Conservation (phyloP, 1,284 basidiomycete genomes). For the Irpex rosettiformis region DNA sequence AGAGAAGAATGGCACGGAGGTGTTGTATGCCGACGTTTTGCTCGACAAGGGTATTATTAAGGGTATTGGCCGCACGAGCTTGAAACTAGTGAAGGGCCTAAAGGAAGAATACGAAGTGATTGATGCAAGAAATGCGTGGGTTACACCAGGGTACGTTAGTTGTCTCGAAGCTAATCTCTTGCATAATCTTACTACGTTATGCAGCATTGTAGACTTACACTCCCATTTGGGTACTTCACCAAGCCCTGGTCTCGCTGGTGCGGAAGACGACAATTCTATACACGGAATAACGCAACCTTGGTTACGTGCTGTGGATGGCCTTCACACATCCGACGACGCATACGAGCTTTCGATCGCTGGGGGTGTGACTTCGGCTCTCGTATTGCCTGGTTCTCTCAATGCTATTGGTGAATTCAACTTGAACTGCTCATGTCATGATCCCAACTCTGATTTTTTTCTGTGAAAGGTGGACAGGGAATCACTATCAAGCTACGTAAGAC, state of each 20-base stretch:
- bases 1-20: constrained; percentile 29
- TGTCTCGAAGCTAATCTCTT: neutral
- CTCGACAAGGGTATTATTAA: constrained; percentile 37
- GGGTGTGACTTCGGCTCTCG: constrained; percentile 67
- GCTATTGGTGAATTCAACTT: constrained; percentile 42
- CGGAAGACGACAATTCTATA: constrained; percentile 38
- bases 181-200: neutral
- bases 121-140: constrained; percentile 33
- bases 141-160: constrained; percentile 34
- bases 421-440: neutral
- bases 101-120: constrained; percentile 22
- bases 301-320: constrained; percentile 47
- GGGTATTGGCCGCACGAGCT: constrained; percentile 23
- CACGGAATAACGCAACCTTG: constrained; percentile 44
- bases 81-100: constrained; percentile 8
- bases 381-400: constrained; percentile 56
- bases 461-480: constrained; percentile 43
- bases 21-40: constrained; percentile 34
- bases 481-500: constrained; percentile 50
- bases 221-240: constrained; percentile 57
- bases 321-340: constrained; percentile 46
- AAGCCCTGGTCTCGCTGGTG: constrained; percentile 32
- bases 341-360: constrained; percentile 54
- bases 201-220: constrained; percentile 57
- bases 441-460: neutral